A percentile compares a stretch with the other conserved stretches of the same genome.
Conservation (phyloP, 805 yeast genomes). For the Wickerhamiella sorbophila region DNA sequence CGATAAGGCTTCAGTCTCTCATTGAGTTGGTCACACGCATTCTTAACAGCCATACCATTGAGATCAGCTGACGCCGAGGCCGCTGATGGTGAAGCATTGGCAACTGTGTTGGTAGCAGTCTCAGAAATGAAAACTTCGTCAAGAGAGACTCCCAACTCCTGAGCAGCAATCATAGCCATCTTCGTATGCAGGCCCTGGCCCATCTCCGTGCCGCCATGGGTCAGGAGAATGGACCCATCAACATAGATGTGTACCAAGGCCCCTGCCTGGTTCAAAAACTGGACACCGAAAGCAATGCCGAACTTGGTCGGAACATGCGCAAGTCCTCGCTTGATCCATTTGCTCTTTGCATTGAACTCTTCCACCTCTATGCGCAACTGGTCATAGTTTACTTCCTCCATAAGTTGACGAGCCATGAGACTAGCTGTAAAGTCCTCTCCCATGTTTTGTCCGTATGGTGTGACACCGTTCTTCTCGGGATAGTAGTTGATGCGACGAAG, state of each 20-base stretch:
- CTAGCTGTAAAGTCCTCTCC: constrained; percentile 30
- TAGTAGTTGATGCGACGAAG: constrained; percentile 29
- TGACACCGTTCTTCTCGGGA: constrained; percentile 20
- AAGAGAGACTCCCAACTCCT: constrained; percentile 30
- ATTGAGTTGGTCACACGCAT: constrained; percentile 34
- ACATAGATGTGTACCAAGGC: constrained; percentile 34
- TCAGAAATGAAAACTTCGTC: constrained; percentile 32
- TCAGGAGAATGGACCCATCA: constrained; percentile 34
- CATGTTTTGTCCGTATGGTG: constrained; percentile 31
- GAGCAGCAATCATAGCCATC: constrained; percentile 36
- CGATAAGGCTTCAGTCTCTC: constrained; percentile 29
- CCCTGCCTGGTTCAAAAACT: constrained; percentile 35
- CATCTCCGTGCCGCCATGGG: constrained; percentile 39
- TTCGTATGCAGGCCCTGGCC: constrained; percentile 38
- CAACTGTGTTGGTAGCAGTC: constrained; percentile 34
- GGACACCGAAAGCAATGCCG: constrained; percentile 35
- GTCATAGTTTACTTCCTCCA: constrained; percentile 26
- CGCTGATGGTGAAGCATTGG: constrained; percentile 36
- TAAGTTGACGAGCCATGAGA: constrained; percentile 26
- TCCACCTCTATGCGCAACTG: constrained; percentile 27
- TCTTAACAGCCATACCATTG: constrained; percentile 36
- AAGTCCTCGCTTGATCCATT: constrained; percentile 35
- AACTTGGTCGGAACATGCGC: constrained; percentile 35
- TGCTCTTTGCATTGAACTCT: constrained; percentile 28
- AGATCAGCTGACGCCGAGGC: constrained; percentile 37